Percentiles rank a stretch among this genome's conserved stretches.
Conservation (phyloP, 2,329 filamentous ascomycete genomes). For the Lachnellula willkommii region DNA sequence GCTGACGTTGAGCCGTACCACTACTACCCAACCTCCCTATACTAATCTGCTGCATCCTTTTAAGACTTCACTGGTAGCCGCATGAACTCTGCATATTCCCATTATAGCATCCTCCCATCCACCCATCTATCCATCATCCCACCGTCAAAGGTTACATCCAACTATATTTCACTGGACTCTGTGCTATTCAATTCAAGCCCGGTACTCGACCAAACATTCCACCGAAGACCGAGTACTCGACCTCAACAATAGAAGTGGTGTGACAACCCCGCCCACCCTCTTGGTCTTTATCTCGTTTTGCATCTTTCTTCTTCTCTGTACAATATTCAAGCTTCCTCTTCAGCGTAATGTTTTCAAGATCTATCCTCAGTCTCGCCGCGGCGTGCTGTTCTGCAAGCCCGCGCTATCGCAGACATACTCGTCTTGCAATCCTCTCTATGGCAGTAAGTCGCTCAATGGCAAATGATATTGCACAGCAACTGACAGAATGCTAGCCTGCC, state of each 20-base stretch:
- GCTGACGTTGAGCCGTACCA: background rate
- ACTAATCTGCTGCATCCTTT: conserved; percentile 17
- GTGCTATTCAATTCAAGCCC: background rate
- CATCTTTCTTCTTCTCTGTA: conserved; percentile 15
- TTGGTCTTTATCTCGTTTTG: background rate
- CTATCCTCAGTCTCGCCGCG: conserved; percentile 17
- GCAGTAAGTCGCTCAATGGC: conserved; percentile 27
- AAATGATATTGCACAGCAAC: conserved; percentile 1
- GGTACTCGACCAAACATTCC: background rate
- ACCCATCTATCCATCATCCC: background rate
- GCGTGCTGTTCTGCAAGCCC: conserved; percentile 14
- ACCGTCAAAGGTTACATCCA: background rate
- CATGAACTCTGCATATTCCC: conserved; percentile 13
- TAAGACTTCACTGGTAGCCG: conserved; percentile 13
- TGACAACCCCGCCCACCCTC: background rate
- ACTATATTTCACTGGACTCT: background rate
- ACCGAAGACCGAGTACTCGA: background rate
- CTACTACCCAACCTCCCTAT: background rate
- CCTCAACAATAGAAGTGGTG: conserved; percentile 3
- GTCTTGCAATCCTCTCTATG: conserved; percentile 48
- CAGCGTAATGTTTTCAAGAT: conserved; percentile 26
- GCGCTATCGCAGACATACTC: conserved; percentile 47
- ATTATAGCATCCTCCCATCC: background rate
- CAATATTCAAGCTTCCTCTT: conserved; percentile 7
- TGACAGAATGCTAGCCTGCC: conserved; percentile 48